Evolutionary conservation across 305 asterid genomes (phyloP).

Genomic region (Ajuga reptans): DNA sequence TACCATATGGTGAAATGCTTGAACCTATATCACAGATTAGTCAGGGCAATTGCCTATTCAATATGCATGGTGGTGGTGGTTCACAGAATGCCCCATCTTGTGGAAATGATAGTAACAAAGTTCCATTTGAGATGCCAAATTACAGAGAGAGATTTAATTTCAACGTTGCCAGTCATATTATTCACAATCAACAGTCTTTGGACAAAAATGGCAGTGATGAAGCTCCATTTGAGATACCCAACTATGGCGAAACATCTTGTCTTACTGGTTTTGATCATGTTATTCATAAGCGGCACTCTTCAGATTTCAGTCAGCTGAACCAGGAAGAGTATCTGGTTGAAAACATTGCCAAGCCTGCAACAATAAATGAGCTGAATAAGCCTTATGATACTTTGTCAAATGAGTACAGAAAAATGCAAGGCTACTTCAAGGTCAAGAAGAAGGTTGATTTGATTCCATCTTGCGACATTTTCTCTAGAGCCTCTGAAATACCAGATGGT

Average conservation of each 20-base stretch:
- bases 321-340: constrained; percentile 19
- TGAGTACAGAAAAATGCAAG: constrained; percentile 18
- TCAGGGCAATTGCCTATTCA: not conserved
- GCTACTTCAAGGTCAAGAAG: constrained; percentile 25
- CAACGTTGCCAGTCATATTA: not conserved
- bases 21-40: too few relatives aligned
- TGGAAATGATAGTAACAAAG: constrained; percentile 25
- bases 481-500: constrained; percentile 30
- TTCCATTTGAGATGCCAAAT: constrained; percentile 13
- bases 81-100: constrained; percentile 28
- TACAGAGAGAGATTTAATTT: not conserved
- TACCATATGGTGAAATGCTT: too few relatives aligned
- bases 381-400: constrained; percentile 19
- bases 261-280: constrained; percentile 26
- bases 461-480: constrained; percentile 26
- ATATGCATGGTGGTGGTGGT: constrained; percentile 24
- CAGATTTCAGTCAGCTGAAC: constrained; percentile 23
- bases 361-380: constrained; percentile 18
- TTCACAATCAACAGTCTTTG: constrained; percentile 15
- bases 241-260: constrained; percentile 25
- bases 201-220: constrained; percentile 20
- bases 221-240: constrained; percentile 20
- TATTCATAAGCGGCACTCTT: constrained; percentile 25
- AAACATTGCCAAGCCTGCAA: constrained; percentile 13
- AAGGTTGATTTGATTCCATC: constrained; percentile 16